phyloP scores from a whole-genome alignment of 1,284 basidiomycete genomes.

The Puccinia coronata region DNA sequence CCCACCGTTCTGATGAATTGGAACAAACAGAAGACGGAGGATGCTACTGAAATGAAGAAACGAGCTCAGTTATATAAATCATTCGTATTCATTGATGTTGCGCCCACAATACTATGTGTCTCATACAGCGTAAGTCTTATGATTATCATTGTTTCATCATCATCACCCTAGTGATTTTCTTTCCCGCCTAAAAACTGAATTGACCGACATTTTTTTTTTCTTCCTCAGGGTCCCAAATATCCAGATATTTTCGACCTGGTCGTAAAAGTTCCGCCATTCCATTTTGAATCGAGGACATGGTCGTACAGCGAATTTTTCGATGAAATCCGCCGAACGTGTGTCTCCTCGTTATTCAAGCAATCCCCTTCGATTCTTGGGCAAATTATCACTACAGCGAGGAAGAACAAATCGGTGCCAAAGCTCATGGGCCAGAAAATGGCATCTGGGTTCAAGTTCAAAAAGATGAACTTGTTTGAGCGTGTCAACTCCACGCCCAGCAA shows the following conservation, averaged over 20 bases:
- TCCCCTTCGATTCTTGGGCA: constrained; percentile 49
- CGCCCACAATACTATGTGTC: constrained; percentile 46
- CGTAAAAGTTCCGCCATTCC: constrained; percentile 48
- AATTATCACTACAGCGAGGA: constrained; percentile 49
- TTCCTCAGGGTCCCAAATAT: constrained; percentile 49
- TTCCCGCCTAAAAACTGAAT: not conserved
- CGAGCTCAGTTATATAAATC: constrained; percentile 48
- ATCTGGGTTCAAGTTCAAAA: constrained; percentile 50
- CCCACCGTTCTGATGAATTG: constrained; percentile 41
- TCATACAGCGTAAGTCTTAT: constrained; percentile 46
- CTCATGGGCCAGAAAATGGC: constrained; percentile 48
- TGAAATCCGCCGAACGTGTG: constrained; percentile 50
- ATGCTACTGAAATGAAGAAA: constrained; percentile 50
- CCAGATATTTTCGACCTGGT: constrained; percentile 49
- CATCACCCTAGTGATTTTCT: too few species aligned
- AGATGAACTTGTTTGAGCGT: constrained; percentile 35
- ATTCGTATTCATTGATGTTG: constrained; percentile 49
- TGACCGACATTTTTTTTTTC: not conserved
- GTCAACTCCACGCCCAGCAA: constrained; percentile 3
- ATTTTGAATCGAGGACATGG: constrained; percentile 50
- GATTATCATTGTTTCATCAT: not conserved
- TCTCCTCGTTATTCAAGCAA: constrained; percentile 49
- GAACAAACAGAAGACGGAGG: constrained; percentile 49
- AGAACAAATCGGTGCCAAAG: constrained; percentile 49
- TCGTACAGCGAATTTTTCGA: constrained; percentile 50